Base-by-base conservation (phyloP, 2,329 filamentous ascomycete genomes). In the Ophiostoma montium region DNA sequence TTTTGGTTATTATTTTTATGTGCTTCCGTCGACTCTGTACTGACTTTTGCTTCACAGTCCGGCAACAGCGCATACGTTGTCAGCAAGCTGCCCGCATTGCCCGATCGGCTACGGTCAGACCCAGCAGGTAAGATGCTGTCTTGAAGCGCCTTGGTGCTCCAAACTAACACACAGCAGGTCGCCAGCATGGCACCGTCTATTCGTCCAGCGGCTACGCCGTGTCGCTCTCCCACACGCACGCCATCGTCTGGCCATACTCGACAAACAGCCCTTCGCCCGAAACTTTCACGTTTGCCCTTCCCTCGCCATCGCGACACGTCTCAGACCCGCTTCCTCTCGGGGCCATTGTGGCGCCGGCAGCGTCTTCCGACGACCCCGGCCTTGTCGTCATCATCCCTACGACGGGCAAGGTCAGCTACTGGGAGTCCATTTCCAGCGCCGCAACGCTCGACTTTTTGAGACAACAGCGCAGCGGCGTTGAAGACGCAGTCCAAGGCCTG, bases 381-480 rank as follows among this genome's bases (percentile, higher is more conserved):
- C 73, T 98, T 35, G 78, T 98, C 27, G 76, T 95, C 35, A 74
- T 96, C 35, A 86, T 90, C 68, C 85, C 90, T 12, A 78, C 77
- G 16, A 88, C 75, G 45, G 92, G 92, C 47, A 89, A 82, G 63
- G 79, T 96, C 47, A 82, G 86, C 41, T 96, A 92, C 64, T 96
- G 92, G 88, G 92, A 96, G 62, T 94, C 87, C 35, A 85, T 96
- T 54, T 88, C 90, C 50, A 88, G 81, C 63, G 88, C 87, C 10
- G 85, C 88, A 35, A 87, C 86, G 1, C 74, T 94, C 49, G 86
- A 85, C 54, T 77, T 94, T 36, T 85, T 90, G 59, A 82, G 84
- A 55, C 84, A 94, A 61, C 84, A 86, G 59, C 80, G 84, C 55
- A 82, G 80, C 55, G 86, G 86, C 15, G 78, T 94, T 15, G 86